phyloP scores from a whole-genome alignment of 306 rosid species.

The Vigna angularis region DNA sequence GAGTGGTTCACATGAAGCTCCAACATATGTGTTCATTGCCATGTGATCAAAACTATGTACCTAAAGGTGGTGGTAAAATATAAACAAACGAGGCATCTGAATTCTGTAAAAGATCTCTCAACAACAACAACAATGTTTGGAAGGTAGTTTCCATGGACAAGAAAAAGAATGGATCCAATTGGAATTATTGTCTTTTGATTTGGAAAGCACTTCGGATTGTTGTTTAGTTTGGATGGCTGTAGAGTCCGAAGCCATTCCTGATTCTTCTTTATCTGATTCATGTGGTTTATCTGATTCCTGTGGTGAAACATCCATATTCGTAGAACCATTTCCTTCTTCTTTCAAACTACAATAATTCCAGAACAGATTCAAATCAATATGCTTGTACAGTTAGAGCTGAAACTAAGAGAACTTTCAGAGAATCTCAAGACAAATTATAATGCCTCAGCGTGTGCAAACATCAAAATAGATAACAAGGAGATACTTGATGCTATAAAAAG shows the following conservation, averaged over 20 bases:
- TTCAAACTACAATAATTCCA: constrained; percentile 57
- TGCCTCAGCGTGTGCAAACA: constrained; percentile 8
- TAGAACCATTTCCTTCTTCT: constrained; percentile 39
- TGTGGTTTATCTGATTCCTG: constrained; percentile 9
- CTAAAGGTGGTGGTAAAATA: constrained; percentile 34
- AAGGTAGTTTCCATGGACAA: constrained; percentile 40
- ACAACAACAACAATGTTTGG: constrained; percentile 39
- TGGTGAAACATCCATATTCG: constrained; percentile 37
- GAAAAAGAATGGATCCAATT: constrained; percentile 45
- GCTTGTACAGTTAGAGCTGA: constrained; percentile 18
- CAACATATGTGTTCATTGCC: constrained; percentile 27
- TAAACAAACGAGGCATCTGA: constrained; percentile 29
- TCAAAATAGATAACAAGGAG: constrained; percentile 11
- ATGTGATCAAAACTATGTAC: constrained; percentile 42
- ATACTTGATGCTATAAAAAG: constrained; percentile 5
- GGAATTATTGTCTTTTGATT: constrained; percentile 23
- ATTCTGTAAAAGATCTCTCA: constrained; percentile 45
- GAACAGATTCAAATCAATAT: constrained; percentile 35
- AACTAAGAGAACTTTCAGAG: not conserved
- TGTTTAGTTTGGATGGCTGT: constrained; percentile 33
- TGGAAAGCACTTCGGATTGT: constrained; percentile 28
- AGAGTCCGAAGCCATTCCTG: constrained; percentile 31
- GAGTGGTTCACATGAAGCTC: constrained; percentile 25
- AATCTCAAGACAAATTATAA: constrained; percentile 5
- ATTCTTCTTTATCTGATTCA: constrained; percentile 24